These are phyloP conservation scores for Phytophthora foliorum DNA, from an alignment of 352 stramenopile species.

Conservation along the genomic window DNA sequence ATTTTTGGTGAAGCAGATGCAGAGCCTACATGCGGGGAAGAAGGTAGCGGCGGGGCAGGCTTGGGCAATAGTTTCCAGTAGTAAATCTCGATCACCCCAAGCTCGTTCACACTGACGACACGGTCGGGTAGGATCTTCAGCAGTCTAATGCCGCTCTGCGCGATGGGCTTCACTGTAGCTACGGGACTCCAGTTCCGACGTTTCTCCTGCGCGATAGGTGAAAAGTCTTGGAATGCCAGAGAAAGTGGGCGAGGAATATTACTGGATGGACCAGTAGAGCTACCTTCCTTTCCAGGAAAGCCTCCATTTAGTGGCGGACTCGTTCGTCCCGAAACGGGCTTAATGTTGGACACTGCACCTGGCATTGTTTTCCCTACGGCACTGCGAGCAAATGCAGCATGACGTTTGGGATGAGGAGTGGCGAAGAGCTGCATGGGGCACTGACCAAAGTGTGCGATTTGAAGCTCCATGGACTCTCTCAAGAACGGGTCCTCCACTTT, in stretches of 20 bases:
- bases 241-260: constrained; percentile 65
- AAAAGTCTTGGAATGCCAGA: constrained; percentile 71
- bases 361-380: constrained; percentile 24
- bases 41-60: constrained; percentile 27
- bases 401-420: constrained; percentile 75
- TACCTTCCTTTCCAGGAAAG: constrained; percentile 14
- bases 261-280: constrained; percentile 14
- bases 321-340: constrained; percentile 21
- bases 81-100: constrained; percentile 89
- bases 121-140: constrained; percentile 83
- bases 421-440: constrained; percentile 96
- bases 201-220: constrained; percentile 60
- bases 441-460: constrained; percentile 99
- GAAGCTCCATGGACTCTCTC: constrained; percentile 95
- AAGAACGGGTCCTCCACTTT: constrained; percentile 95
- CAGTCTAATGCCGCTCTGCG: constrained; percentile 59
- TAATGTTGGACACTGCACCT: constrained; percentile 9
- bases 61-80: constrained; percentile 86
- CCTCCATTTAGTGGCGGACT: constrained; percentile 20
- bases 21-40: constrained; percentile 13
- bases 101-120: constrained; percentile 83
- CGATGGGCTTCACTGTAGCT: constrained; percentile 71
- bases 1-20: constrained; percentile 25
- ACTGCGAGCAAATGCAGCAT: constrained; percentile 41
- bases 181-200: constrained; percentile 68